Evolutionary conservation across 805 yeast genomes (phyloP).

Genomic region (Candida piceae): DNA sequence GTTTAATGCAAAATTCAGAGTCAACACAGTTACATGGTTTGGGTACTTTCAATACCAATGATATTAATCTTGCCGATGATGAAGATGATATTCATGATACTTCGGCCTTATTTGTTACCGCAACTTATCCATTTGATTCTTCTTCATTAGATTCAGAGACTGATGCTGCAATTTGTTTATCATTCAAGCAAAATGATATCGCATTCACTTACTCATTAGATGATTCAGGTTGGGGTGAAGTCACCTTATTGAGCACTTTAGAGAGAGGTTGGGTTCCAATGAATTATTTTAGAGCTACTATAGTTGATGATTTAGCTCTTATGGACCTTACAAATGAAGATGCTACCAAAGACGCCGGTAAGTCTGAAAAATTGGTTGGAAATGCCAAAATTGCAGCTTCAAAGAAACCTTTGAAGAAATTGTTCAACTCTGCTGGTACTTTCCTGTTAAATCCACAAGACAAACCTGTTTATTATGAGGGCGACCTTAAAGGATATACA

Average conservation of each 20-base stretch:
- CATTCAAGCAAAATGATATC: slow-evolving; percentile 63
- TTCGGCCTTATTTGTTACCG: slow-evolving; percentile 33
- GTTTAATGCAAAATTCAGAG: too few relatives aligned
- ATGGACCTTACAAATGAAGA: neutral
- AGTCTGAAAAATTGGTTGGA: slow-evolving; percentile 7
- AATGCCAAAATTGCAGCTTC: slow-evolving; percentile 33
- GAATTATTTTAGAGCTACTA: slow-evolving; percentile 57
- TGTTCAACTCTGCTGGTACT: slow-evolving; percentile 60
- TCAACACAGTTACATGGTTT: neutral
- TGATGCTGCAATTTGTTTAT: slow-evolving; percentile 68
- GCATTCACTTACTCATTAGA: slow-evolving; percentile 78
- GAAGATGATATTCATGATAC: slow-evolving; percentile 28
- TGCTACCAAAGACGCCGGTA: slow-evolving; percentile 9
- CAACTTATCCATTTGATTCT: slow-evolving; percentile 31
- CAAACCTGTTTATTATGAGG: slow-evolving; percentile 31
- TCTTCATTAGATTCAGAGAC: slow-evolving; percentile 54
- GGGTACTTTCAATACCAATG: neutral
- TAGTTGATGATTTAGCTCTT: slow-evolving; percentile 13
- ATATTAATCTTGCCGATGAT: slow-evolving; percentile 3
- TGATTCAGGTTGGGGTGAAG: slow-evolving; percentile 87
- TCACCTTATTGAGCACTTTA: slow-evolving; percentile 57
- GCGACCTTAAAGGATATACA: slow-evolving; percentile 38
- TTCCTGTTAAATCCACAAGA: slow-evolving; percentile 62
- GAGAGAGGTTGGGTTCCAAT: slow-evolving; percentile 83
- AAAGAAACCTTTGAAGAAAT: slow-evolving; percentile 48